Percentiles rank a stretch among this genome's conserved stretches.
phyloP scores from a whole-genome alignment of 306 rosid species.

The Inga oerstediana region DNA sequence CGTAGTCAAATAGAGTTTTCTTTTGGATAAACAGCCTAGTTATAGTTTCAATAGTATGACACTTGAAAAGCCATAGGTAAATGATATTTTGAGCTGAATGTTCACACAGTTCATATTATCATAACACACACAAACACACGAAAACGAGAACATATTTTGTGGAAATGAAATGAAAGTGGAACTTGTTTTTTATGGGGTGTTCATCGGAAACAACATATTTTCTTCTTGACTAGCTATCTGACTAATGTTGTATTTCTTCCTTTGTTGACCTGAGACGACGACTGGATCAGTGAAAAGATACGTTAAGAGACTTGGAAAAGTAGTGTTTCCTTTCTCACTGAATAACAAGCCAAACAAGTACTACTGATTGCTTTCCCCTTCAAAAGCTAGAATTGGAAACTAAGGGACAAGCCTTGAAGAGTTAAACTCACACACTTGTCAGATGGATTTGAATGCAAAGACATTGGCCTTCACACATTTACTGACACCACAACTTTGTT shows the following conservation, averaged over 20 bases:
- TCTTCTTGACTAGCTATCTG: background rate
- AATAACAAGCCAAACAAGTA: conserved; percentile 25
- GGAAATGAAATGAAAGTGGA: background rate
- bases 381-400: conserved; percentile 19
- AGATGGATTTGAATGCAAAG: conserved; percentile 29
- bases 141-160: no score
- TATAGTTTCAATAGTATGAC: background rate
- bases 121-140: background rate
- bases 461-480: background rate
- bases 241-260: background rate
- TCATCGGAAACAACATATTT: background rate
- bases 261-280: background rate
- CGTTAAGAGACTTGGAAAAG: conserved; percentile 5
- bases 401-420: background rate
- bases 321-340: conserved; percentile 24
- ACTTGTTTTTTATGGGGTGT: background rate
- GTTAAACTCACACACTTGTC: background rate
- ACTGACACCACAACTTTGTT: background rate
- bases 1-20: no score
- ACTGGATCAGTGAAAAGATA: background rate
- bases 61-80: background rate
- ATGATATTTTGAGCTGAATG: background rate
- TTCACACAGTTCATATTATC: background rate
- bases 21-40: no score
- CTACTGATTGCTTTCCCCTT: background rate